A percentile compares a stretch with the other conserved stretches of the same genome.
phyloP scores from a whole-genome alignment of 176 grass and related monocot species.

The Alloteropsis semialata region DNA sequence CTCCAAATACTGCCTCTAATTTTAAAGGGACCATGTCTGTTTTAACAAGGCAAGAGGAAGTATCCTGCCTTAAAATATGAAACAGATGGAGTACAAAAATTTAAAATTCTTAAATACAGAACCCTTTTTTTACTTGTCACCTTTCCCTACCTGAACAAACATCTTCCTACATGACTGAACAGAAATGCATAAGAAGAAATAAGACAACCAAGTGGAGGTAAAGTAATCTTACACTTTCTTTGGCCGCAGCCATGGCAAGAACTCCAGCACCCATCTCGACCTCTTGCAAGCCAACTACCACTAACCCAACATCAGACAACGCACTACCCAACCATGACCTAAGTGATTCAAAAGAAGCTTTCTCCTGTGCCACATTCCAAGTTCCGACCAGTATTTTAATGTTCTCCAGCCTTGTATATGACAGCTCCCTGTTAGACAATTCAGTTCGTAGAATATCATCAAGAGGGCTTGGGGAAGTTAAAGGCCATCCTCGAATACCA shows the following conservation, averaged over 20 bases:
- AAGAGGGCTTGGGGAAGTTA: constrained; percentile 75
- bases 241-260: constrained; percentile 97
- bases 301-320: constrained; percentile 66
- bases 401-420: constrained; percentile 75
- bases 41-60: constrained; percentile 7
- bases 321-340: constrained; percentile 68
- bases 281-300: constrained; percentile 94
- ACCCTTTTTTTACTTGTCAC: not conserved
- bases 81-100: not conserved
- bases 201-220: constrained; percentile 3
- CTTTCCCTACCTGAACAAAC: constrained; percentile 5
- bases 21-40: not conserved
- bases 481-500: constrained; percentile 84
- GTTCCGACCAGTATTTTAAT: constrained; percentile 83
- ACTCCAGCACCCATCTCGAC: constrained; percentile 99
- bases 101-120: not conserved
- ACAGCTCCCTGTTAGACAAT: constrained; percentile 52
- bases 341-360: constrained; percentile 70
- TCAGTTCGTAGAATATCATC: constrained; percentile 78
- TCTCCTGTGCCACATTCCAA: constrained; percentile 97
- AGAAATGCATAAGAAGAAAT: constrained; percentile 24
- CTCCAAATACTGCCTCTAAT: not conserved
- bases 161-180: constrained; percentile 11
- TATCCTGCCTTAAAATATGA: not conserved
- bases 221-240: constrained; percentile 88